Conservation (phyloP, 805 yeast genomes). For the Saccharomycopsis sp. region DNA sequence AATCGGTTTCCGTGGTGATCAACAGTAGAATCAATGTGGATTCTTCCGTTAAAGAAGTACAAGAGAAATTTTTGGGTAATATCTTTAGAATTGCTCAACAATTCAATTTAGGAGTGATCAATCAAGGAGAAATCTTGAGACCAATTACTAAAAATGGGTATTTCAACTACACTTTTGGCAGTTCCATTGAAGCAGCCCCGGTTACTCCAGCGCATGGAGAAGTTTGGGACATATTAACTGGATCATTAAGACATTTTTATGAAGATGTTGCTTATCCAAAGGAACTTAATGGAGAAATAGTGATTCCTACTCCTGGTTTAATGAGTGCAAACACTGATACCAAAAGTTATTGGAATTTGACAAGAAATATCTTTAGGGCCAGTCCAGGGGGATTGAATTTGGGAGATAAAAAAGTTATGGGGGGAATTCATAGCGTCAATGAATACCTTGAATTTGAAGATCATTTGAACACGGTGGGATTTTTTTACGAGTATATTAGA, state of each 20-base stretch:
- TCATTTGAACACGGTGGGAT: slow-evolving; percentile 50
- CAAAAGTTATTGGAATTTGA: slow-evolving; percentile 49
- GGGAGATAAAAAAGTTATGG: slow-evolving; percentile 19
- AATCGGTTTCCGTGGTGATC: slow-evolving; percentile 38
- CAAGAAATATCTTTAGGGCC: slow-evolving; percentile 51
- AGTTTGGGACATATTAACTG: slow-evolving; percentile 48
- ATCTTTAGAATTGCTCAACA: slow-evolving; percentile 34
- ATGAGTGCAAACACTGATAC: slow-evolving; percentile 70
- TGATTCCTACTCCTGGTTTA: slow-evolving; percentile 44
- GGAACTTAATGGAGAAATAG: slow-evolving; percentile 20
- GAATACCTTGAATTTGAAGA: slow-evolving; percentile 44
- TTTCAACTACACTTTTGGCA: slow-evolving; percentile 27
- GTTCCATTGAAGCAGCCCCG: slow-evolving; percentile 41
- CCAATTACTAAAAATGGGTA: slow-evolving; percentile 11
- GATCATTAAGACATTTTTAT: slow-evolving; percentile 49
- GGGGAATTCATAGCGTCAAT: slow-evolving; percentile 49
- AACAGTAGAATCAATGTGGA: slow-evolving; percentile 61
- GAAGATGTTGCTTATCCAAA: slow-evolving; percentile 40
- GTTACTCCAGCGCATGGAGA: slow-evolving; percentile 35
- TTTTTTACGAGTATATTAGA: slow-evolving; percentile 42
- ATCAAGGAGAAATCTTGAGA: slow-evolving; percentile 25
- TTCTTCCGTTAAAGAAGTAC: slow-evolving; percentile 34
- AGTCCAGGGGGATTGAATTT: slow-evolving; percentile 29
- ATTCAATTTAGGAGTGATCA: slow-evolving; percentile 37
- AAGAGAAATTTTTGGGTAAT: slow-evolving; percentile 28